Percentiles rank a stretch among this genome's conserved stretches.
phyloP scores from a whole-genome alignment of 768 basidiomycete species.

The Phanerochaete sordida region DNA sequence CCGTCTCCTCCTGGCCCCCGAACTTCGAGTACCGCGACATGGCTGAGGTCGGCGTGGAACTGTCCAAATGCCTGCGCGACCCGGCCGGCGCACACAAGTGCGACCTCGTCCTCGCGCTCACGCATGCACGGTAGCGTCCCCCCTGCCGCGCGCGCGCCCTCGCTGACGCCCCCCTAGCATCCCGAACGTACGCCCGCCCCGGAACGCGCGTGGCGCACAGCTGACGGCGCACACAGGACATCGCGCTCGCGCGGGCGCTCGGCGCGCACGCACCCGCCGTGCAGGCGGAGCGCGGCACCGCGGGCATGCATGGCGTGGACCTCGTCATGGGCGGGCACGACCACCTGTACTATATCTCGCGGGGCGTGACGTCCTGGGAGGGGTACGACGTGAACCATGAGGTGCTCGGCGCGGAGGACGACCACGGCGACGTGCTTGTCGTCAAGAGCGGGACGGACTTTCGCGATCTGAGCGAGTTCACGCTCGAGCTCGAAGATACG shows the following conservation, averaged over 20 bases:
- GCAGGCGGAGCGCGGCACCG: conserved; percentile 41
- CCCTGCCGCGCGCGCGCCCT: not conserved
- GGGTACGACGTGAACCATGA: conserved; percentile 49
- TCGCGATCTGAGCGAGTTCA: conserved; percentile 76
- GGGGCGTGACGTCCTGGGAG: conserved; percentile 63
- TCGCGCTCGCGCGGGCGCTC: conserved; percentile 64
- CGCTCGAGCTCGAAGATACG: conserved; percentile 55
- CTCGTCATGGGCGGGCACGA: conserved; percentile 88
- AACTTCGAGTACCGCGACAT: conserved; percentile 77
- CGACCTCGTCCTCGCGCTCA: conserved; percentile 83
- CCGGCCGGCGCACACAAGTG: conserved; percentile 64
- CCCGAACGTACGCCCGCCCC: conserved; percentile 25
- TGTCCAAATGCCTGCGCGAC: conserved; percentile 73
- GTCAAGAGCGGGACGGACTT: conserved; percentile 92
- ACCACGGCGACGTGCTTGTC: conserved; percentile 65
- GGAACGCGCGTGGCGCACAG: no score
- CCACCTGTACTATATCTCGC: conserved; percentile 74
- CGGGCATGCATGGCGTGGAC: conserved; percentile 70
- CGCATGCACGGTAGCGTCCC: conserved; percentile 64
- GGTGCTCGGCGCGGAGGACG: conserved; percentile 67
- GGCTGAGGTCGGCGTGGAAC: conserved; percentile 63
- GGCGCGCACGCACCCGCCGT: conserved; percentile 54
- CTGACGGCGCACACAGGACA: conserved; percentile 46
- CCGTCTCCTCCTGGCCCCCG: conserved; percentile 82
- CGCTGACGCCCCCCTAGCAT: conserved; percentile 17